These are phyloP conservation scores for Talaromyces atroroseus DNA, from an alignment of 2,329 filamentous ascomycete genomes.

Conservation along the genomic window DNA sequence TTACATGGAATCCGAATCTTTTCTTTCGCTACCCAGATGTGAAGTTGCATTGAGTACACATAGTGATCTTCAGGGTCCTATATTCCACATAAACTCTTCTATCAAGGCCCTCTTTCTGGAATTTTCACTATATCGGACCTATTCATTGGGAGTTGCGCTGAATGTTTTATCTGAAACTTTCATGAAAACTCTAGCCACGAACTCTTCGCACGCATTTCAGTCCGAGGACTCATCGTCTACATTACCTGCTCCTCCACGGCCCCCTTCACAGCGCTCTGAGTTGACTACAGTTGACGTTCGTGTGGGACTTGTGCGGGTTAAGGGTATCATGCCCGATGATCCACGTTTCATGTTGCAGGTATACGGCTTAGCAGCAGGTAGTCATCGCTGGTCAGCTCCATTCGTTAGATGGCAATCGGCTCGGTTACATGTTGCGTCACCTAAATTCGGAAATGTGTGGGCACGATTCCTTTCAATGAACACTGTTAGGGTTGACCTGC, in stretches of 20 bases:
- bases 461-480: constrained; percentile 81
- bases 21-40: constrained; percentile 77
- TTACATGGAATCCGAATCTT: constrained; percentile 77
- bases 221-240: constrained; percentile 17
- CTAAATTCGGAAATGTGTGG: constrained; percentile 78
- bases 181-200: constrained; percentile 23
- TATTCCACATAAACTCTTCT: constrained; percentile 80
- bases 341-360: constrained; percentile 89
- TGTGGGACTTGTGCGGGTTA: constrained; percentile 75
- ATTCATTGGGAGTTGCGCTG: constrained; percentile 75
- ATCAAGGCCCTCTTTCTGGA: constrained; percentile 74
- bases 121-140: constrained; percentile 92
- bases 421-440: constrained; percentile 81
- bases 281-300: constrained; percentile 78
- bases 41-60: constrained; percentile 80
- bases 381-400: constrained; percentile 80
- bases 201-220: constrained; percentile 13
- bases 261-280: constrained; percentile 46
- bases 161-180: constrained; percentile 71
- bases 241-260: constrained; percentile 23
- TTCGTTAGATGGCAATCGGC: constrained; percentile 72
- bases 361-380: constrained; percentile 73
- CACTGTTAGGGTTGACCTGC: constrained; percentile 70
- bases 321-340: constrained; percentile 80
- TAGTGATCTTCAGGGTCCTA: constrained; percentile 78